Conservation (phyloP, 1,284 basidiomycete species). For the Bjerkandera adusta region DNA sequence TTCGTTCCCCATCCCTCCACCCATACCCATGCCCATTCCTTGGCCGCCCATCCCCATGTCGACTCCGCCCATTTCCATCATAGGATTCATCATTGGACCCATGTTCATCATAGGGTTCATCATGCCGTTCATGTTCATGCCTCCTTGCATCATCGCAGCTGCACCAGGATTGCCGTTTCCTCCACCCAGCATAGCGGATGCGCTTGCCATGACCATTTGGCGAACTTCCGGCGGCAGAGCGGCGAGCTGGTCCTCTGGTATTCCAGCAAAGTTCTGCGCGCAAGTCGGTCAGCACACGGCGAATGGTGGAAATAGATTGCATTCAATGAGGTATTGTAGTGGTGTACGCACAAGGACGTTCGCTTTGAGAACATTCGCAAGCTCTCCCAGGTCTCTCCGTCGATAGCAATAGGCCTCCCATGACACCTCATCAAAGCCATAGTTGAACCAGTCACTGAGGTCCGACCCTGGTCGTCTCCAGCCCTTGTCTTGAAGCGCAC, state of each 20-base stretch:
- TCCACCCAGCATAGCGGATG: conserved; percentile 70
- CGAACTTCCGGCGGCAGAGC: conserved; percentile 75
- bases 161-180: conserved; percentile 41
- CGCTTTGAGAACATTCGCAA: conserved; percentile 73
- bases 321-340: conserved; percentile 4
- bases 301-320: background rate
- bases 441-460: conserved; percentile 98
- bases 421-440: conserved; percentile 95
- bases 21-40: conserved; percentile 27
- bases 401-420: conserved; percentile 93
- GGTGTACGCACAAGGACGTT: conserved; percentile 65
- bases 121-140: conserved; percentile 36
- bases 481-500: conserved; percentile 81
- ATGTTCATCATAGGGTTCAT: conserved; percentile 51
- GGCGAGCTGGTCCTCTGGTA: conserved; percentile 77
- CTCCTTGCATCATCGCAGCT: conserved; percentile 53
- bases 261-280: conserved; percentile 70
- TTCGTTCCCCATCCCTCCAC: conserved; percentile 13
- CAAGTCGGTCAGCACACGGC: conserved; percentile 1
- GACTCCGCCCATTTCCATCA: conserved; percentile 49
- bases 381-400: conserved; percentile 77
- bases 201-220: conserved; percentile 79
- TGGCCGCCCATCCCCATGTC: conserved; percentile 38
- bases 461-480: conserved; percentile 95
- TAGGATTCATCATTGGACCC: conserved; percentile 36